Evolutionary conservation across 2,329 filamentous ascomycete genomes (phyloP), one percentile per base, ranked within the genome.

Genomic region (Hypoxylon rubiginosum): DNA sequence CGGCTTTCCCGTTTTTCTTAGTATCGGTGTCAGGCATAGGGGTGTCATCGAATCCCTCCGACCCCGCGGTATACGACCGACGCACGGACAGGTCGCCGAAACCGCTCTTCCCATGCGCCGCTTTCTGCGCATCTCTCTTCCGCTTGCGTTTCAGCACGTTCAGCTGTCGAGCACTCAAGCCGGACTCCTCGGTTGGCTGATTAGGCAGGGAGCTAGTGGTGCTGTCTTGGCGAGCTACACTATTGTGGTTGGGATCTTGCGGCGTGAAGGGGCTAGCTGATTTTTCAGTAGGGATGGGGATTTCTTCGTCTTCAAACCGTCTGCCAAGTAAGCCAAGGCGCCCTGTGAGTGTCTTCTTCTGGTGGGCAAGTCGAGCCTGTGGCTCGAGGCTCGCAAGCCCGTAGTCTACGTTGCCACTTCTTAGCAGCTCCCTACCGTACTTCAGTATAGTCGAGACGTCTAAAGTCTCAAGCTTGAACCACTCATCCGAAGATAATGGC

Each of bases 141-240:
- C 94, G 90, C 77, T 98, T 97, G 46, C 96, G 89, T 79, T 98
- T 98, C 9, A 99, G 82, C 56, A 96, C 93, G 75, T 99, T 99
- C 19, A 97, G 87, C 75, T 99, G 96, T 45, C 96, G 89, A 66
- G 96, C 95, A 81, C 96, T 98, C 55, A 99, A 84, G 2, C 90
- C 90, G 3, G 86, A 80, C 74, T 93, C 92, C 68, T 93, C 92
- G 2, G 83, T 58, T 46, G 80, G 72, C 61, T 82, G 82, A 21
- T 76, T 75, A 26, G 83, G 79, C 28, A 75, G 76, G 49, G 78
- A 67, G 46, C 64, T 70, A 28, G 67, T 57, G n/a, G 78, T 66
- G 58, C 78, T 78, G 24, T 84, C 82, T 36, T 79, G 77, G n/a
- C 77, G 76, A 21, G 70, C 59, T 15, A 76, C 63, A 6, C 77